Conservation (phyloP, 805 yeast species). For the Osmozyma mogii region DNA sequence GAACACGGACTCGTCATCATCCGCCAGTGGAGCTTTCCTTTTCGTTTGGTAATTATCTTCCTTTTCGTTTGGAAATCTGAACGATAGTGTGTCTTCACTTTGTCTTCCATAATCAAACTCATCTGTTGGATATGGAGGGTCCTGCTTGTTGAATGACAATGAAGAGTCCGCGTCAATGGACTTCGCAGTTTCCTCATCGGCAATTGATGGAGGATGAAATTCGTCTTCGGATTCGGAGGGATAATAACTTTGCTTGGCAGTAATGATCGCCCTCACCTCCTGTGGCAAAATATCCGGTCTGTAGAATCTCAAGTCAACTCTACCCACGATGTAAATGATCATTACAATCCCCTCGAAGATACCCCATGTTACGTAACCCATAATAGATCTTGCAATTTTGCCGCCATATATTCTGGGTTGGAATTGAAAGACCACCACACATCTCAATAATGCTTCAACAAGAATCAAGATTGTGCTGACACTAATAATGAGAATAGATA, state of each 20-base stretch:
- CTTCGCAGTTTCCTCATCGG: too few relatives aligned
- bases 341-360: constrained; percentile 53
- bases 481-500: constrained; percentile 39
- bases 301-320: constrained; percentile 73
- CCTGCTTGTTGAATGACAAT: too few relatives aligned
- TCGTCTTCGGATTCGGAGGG: constrained; percentile 24
- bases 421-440: constrained; percentile 37
- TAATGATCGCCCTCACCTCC: constrained; percentile 30
- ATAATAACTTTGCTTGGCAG: constrained; percentile 34
- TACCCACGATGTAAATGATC: constrained; percentile 47
- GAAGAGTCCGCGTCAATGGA: too few relatives aligned
- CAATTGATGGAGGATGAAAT: too few relatives aligned
- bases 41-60: too few relatives aligned
- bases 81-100: too few relatives aligned
- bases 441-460: constrained; percentile 43
- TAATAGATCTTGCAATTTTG: constrained; percentile 35
- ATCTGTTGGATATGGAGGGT: too few relatives aligned
- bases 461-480: constrained; percentile 43
- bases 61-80: too few relatives aligned
- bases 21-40: too few relatives aligned
- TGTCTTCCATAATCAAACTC: too few relatives aligned
- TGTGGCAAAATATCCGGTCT: constrained; percentile 55
- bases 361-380: constrained; percentile 66
- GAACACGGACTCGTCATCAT: too few relatives aligned
- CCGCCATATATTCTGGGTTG: constrained; percentile 13